A percentile compares a stretch with the other conserved stretches of the same genome.
These are phyloP conservation scores for Chrysoporthe puriensis DNA, from an alignment of 2,329 filamentous ascomycete genomes.

Conservation along the genomic window DNA sequence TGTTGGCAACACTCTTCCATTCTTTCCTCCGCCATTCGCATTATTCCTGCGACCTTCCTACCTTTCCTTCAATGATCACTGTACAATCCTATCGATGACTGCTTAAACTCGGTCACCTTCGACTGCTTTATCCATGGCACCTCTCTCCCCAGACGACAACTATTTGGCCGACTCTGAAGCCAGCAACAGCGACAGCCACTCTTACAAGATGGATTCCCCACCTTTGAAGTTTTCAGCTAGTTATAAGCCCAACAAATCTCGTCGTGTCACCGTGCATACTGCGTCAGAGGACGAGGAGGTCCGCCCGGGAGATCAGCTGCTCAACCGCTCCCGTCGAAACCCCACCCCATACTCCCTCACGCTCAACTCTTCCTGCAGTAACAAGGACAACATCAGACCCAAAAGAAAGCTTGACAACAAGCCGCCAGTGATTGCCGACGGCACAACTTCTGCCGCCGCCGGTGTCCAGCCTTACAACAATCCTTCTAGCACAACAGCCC, in stretches of 20 bases:
- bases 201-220: constrained; percentile 1
- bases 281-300: constrained; percentile 21
- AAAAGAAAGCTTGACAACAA: neutral
- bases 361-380: neutral
- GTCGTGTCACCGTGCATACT: constrained; percentile 16
- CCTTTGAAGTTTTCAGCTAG: neutral
- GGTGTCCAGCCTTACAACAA: constrained; percentile 20
- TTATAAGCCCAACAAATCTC: constrained; percentile 6
- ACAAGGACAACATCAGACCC: neutral
- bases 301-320: neutral
- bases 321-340: constrained; percentile 1
- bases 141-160: neutral
- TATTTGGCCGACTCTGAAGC: constrained; percentile 18
- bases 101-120: neutral
- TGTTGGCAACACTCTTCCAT: neutral
- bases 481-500: constrained; percentile 10
- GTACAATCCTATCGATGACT: neutral
- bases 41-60: neutral
- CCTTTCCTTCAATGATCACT: neutral
- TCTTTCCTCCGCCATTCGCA: neutral
- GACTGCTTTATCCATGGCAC: constrained; percentile 18
- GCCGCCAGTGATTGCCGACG: neutral
- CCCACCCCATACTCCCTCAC: constrained; percentile 4
- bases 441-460: neutral
- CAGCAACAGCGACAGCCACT: neutral